A percentile compares a stretch with the other conserved stretches of the same genome.
phyloP scores from a whole-genome alignment of 345 rosid genomes.

The Geranium rotundifolium region DNA sequence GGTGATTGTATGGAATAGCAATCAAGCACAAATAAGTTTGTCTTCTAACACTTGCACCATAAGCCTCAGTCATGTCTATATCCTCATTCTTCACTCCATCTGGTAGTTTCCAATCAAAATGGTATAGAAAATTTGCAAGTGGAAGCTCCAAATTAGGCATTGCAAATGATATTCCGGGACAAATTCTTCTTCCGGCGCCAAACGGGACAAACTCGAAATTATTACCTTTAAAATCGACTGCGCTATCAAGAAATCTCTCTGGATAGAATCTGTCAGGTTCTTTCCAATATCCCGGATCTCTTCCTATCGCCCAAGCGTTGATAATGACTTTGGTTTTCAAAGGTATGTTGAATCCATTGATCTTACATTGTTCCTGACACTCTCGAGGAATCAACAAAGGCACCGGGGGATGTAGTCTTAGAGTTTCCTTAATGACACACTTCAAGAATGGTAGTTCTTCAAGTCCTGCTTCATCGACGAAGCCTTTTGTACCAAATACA shows the following conservation, averaged over 20 bases:
- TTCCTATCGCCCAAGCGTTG: slow-evolving; percentile 9
- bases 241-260: slow-evolving; percentile 8
- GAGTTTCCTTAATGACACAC: slow-evolving; percentile 18
- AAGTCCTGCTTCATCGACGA: slow-evolving; percentile 6
- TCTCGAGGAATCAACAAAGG: slow-evolving; percentile 18
- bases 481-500: background rate
- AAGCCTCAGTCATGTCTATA: background rate
- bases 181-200: too few relatives aligned
- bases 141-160: too few relatives aligned
- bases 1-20: background rate
- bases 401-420: slow-evolving; percentile 19
- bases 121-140: too few relatives aligned
- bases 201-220: background rate
- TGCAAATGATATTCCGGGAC: too few relatives aligned
- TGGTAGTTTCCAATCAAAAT: slow-evolving; percentile 4
- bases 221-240: slow-evolving; percentile 8
- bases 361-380: slow-evolving; percentile 2
- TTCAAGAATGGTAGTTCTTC: slow-evolving; percentile 15
- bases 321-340: slow-evolving; percentile 3
- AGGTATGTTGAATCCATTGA: slow-evolving; percentile 21
- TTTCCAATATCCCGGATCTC: slow-evolving; percentile 10
- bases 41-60: background rate
- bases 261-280: slow-evolving; percentile 13
- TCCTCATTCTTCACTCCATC: slow-evolving; percentile 3
- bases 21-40: slow-evolving; percentile 1